Conservation (phyloP, 2,329 filamentous ascomycete genomes). For the Didymella exigua region DNA sequence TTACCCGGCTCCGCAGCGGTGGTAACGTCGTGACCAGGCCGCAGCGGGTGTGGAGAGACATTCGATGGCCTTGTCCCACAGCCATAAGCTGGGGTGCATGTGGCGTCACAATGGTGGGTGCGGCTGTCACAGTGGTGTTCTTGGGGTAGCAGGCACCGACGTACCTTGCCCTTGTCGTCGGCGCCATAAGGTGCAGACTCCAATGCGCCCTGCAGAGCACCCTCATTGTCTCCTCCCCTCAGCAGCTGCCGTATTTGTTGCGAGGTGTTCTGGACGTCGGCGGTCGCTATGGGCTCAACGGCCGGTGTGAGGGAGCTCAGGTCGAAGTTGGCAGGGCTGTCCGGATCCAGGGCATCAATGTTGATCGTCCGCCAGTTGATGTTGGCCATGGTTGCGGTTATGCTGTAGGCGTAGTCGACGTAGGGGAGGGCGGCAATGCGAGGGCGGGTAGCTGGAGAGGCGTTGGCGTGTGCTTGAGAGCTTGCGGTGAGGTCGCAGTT, state of each 20-base stretch:
- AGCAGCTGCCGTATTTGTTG: constrained; percentile 86
- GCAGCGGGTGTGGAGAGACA: constrained; percentile 32
- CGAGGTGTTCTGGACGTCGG: constrained; percentile 77
- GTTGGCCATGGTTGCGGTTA: constrained; percentile 48
- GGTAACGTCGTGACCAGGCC: constrained; percentile 26
- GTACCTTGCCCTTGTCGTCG: constrained; percentile 60
- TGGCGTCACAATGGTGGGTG: neutral
- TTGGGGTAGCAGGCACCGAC: constrained; percentile 32
- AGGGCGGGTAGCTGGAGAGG: constrained; percentile 18
- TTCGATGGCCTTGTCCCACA: constrained; percentile 22
- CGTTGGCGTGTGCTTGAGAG: constrained; percentile 24
- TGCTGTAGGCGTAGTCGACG: constrained; percentile 14
- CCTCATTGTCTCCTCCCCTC: constrained; percentile 83
- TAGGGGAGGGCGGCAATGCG: constrained; percentile 7
- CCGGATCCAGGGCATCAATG: constrained; percentile 87
- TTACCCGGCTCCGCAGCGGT: constrained; percentile 29
- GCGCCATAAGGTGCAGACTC: constrained; percentile 79
- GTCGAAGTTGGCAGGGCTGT: constrained; percentile 91
- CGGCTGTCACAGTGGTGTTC: constrained; percentile 11
- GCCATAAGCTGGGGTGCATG: constrained; percentile 15
- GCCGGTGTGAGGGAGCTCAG: constrained; percentile 80
- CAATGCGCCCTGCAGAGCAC: constrained; percentile 80
- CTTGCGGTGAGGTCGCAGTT: constrained; percentile 32
- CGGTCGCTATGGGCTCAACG: constrained; percentile 73
- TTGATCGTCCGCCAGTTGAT: constrained; percentile 86